Conservation (phyloP, 441 rosid species). For the Populus hybrid region DNA sequence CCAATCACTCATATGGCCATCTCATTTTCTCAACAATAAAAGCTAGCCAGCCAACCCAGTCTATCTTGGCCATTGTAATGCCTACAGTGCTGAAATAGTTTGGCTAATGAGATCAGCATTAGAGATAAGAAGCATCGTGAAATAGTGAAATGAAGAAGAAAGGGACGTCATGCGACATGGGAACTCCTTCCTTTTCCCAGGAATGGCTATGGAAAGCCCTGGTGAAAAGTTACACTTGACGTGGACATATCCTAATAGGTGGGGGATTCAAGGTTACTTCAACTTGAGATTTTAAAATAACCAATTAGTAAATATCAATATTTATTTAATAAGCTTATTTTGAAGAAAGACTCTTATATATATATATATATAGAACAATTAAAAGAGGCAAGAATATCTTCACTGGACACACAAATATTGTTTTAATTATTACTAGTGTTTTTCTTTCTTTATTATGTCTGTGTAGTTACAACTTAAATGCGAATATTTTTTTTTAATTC, state of each 20-base stretch:
- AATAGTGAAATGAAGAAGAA: constrained; percentile 13
- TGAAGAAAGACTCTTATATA: no score
- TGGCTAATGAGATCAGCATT: constrained; percentile 20
- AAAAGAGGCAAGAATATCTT: no score
- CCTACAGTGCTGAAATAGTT: neutral
- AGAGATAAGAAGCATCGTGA: constrained; percentile 17
- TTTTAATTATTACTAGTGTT: no score
- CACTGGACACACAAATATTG: no score
- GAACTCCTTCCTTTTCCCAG: neutral
- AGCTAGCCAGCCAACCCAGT: constrained; percentile 7
- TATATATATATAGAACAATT: no score
- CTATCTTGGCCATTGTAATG: constrained; percentile 11
- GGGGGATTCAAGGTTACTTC: neutral
- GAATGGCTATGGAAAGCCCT: neutral
- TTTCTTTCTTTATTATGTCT: no score
- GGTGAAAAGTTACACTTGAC: neutral
- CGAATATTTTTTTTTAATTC: no score
- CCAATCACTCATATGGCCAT: constrained; percentile 12
- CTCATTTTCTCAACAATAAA: constrained; percentile 18
- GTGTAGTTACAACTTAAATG: no score
- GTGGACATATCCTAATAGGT: constrained; percentile 2
- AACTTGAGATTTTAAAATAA: neutral
- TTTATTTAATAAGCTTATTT: no score
- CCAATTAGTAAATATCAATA: no score
- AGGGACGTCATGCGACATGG: neutral